phyloP scores from a whole-genome alignment of 306 rosid species.

The Canavalia ensiformis region DNA sequence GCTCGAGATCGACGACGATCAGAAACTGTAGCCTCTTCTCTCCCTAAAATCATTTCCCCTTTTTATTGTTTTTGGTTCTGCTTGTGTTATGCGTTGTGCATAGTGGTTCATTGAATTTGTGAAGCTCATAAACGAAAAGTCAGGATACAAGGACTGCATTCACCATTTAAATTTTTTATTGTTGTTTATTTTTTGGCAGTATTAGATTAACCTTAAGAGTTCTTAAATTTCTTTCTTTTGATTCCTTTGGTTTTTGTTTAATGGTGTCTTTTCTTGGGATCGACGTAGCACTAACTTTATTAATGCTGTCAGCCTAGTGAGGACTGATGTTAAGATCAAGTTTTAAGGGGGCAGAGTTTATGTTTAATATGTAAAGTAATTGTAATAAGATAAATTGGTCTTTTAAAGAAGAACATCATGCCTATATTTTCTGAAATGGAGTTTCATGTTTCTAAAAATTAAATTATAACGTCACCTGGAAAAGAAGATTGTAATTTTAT shows the following conservation, averaged over 20 bases:
- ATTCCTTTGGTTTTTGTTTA: background rate
- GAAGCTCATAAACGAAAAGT: background rate
- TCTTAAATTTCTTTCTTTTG: background rate
- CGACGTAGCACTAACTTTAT: background rate
- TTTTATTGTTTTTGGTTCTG: background rate
- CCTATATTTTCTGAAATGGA: too few relatives aligned
- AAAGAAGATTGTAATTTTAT: too few relatives aligned
- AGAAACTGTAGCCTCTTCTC: conserved; percentile 44
- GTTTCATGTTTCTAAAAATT: too few relatives aligned
- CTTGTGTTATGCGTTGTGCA: background rate
- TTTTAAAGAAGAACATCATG: too few relatives aligned
- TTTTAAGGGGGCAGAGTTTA: background rate
- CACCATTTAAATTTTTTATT: background rate
- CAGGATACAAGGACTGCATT: background rate
- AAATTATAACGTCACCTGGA: too few relatives aligned
- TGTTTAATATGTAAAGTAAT: background rate
- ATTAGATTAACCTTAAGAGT: background rate
- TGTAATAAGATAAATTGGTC: too few relatives aligned
- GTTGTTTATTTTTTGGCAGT: background rate
- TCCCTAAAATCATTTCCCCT: background rate
- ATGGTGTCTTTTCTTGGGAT: background rate
- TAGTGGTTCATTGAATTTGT: background rate
- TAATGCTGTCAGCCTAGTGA: background rate
- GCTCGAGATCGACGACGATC: conserved; percentile 58
- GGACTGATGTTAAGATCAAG: background rate